Evolutionary conservation across 352 stramenopile species (phyloP).

Genomic region (Hyaloperonospora brassicae): DNA sequence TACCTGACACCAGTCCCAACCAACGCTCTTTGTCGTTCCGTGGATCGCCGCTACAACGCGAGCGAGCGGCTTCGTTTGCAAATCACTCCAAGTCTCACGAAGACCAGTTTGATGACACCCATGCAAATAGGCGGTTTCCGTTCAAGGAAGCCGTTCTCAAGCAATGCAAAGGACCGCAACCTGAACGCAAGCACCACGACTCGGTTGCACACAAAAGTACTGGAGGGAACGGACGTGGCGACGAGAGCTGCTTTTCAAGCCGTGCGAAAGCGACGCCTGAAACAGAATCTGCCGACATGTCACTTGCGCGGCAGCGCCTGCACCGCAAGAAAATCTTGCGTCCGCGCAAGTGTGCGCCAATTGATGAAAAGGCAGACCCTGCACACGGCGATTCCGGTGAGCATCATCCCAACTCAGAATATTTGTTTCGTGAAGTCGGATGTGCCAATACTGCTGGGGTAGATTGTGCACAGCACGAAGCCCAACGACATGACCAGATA

Average conservation of each 20-base stretch:
- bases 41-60: conserved; percentile 7
- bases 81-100: conserved; percentile 15
- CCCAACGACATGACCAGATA: conserved; percentile 13
- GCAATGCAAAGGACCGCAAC: conserved; percentile 23
- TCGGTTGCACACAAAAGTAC: background rate
- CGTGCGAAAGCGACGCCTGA: conserved; percentile 2
- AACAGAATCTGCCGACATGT: conserved; percentile 1
- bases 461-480: conserved; percentile 12
- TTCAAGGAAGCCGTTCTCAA: conserved; percentile 55
- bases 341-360: conserved; percentile 13
- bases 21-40: conserved; percentile 6
- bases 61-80: conserved; percentile 22
- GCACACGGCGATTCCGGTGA: conserved; percentile 8
- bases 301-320: conserved; percentile 10
- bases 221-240: conserved; percentile 6
- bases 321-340: conserved; percentile 15
- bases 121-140: conserved; percentile 23
- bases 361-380: conserved; percentile 6
- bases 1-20: conserved; percentile 11
- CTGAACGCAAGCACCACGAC: conserved; percentile 10
- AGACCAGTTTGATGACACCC: conserved; percentile 5
- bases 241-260: conserved; percentile 14
- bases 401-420: conserved; percentile 15
- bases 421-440: conserved; percentile 22
- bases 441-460: conserved; percentile 1